Percentiles rank a stretch among this genome's conserved stretches.
Evolutionary conservation across 2,329 filamentous ascomycete species (phyloP).

Genomic region (Xylaria sp.): DNA sequence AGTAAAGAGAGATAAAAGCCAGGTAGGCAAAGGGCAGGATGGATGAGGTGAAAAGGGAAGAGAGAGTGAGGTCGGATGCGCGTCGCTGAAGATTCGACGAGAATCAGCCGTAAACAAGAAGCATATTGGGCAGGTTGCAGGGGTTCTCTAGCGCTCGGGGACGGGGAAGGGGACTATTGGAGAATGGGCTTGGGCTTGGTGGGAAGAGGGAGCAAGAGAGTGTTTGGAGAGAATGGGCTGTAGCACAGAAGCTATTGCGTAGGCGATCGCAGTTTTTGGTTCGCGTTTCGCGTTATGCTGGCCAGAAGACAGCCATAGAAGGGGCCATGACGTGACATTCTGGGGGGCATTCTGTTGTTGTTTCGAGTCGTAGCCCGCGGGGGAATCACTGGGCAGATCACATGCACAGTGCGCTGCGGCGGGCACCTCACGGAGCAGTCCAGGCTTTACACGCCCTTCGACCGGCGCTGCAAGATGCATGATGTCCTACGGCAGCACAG

Average conservation of each 20-base stretch:
- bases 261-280: conserved; percentile 13
- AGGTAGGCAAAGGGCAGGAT: not conserved
- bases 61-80: conserved; percentile 7
- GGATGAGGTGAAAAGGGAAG: conserved; percentile 6
- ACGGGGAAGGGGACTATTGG: conserved; percentile 2
- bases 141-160: conserved; percentile 10
- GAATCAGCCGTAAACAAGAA: conserved; percentile 22
- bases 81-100: conserved; percentile 17
- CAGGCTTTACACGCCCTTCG: not conserved
- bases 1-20: not conserved
- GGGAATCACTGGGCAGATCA: not conserved
- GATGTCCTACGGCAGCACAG: no score
- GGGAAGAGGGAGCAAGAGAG: conserved; percentile 2
- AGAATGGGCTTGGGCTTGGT: not conserved
- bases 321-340: conserved; percentile 19
- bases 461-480: no score
- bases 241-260: not conserved
- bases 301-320: conserved; percentile 15
- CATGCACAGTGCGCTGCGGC: not conserved
- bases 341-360: not conserved
- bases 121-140: conserved; percentile 17
- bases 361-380: not conserved
- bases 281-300: conserved; percentile 21
- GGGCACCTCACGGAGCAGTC: not conserved
- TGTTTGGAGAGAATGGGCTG: conserved; percentile 9